Base-by-base conservation (phyloP, 306 rosid species). In the Adenanthera pavonina region DNA sequence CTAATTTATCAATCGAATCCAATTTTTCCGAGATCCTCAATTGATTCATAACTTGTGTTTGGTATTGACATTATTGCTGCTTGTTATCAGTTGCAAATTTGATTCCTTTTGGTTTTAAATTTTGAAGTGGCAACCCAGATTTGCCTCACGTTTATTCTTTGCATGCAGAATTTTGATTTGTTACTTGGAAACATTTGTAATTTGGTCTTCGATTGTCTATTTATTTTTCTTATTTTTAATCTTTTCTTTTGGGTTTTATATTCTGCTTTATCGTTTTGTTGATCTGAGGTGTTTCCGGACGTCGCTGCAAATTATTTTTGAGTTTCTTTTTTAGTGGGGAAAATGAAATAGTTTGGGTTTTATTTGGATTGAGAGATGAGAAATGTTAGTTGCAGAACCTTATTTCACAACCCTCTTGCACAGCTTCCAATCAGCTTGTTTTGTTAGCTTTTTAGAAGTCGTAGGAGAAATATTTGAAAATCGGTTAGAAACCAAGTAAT, bases 11-110 rank as follows among this genome's bases (percentile, higher is more conserved):
- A 78, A 86, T 85, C 67, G 19, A 59, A 74, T 51, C 52, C 34
- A 25, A 17, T 25, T 25, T 57, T 20, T 78, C 51, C 81, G 72
- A 89, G 99, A 93, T 95, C 99, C 91, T 91, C 75, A 84, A 82
- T 85, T 79, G 47, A 59, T 67, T 67, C 57, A 33, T 59, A n/a
- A 59, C 20, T 78, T 74, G 3, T 52, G 11, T n/a, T 70, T 65
- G 13, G 33, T 60, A 5, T 68, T 68, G 66, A 68, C 75, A 52
- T 77, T 49, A 72, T 56, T 57, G 51, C 40, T 73, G 74, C 52
- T 66, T 73, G 0, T 52, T 36, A 11, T 74, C 10, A 9, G 40
- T 72, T 38, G 20, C 34, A 8, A 73, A 59, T 85, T 25, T 13
- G 47, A 20, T 7, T 46, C 13, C 15, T 17, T 46, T 62, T 11